Evolutionary conservation across 2,329 filamentous ascomycete species (phyloP), one percentile per base, ranked within the genome.

Genomic region (Pseudocercospora vitis): DNA sequence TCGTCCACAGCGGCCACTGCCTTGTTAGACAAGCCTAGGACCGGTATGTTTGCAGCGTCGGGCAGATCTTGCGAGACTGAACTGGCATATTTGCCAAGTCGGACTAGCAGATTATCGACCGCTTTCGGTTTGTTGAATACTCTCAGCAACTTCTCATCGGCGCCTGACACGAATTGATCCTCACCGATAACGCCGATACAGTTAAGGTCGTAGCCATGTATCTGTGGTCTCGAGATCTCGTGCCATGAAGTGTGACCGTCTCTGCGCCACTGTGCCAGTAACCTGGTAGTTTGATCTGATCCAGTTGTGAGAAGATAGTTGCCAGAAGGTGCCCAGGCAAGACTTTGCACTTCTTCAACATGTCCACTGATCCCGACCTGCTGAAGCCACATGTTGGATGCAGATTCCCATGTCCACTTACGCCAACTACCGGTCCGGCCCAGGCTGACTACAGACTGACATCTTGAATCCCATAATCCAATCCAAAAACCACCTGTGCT

Each of bases 401-500:
- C 71, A 2, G 69, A 62, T 37, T 86, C 78, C 66, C 85, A 84
- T 21, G 81, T 79, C 94, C 94, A 99, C 50, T 87, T 75, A 58
- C 94, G 81, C 94, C 94, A 99, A 69, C 91, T 94, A 23, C 94
- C 94, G 0, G 92, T 97, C 33, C 92, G 83, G 1, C 92, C 90
- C 14, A 99, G 81, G 56, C 89, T 91, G 3, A 88, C 86, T 11
- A 96, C 86, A 1, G 83, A 83, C 12, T 77, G 76, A 7, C 89
- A 89, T 59, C 86, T 79, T 2, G 90, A 89, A 4, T 88, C 87
- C 94, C 94, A 99, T 0, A 97, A 78, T 0, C 91, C 92, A 9
- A 88, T 91, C 92, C 94, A 99, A 70, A 97, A 96, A 0, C 94
- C 94, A 58, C 94, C 94, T 1, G 91, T 90, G 70, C 91, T 96